Percentiles rank a stretch among this genome's conserved stretches.
Conservation (phyloP, 2,329 filamentous ascomycete genomes). For the Pseudogymnoascus sp. region DNA sequence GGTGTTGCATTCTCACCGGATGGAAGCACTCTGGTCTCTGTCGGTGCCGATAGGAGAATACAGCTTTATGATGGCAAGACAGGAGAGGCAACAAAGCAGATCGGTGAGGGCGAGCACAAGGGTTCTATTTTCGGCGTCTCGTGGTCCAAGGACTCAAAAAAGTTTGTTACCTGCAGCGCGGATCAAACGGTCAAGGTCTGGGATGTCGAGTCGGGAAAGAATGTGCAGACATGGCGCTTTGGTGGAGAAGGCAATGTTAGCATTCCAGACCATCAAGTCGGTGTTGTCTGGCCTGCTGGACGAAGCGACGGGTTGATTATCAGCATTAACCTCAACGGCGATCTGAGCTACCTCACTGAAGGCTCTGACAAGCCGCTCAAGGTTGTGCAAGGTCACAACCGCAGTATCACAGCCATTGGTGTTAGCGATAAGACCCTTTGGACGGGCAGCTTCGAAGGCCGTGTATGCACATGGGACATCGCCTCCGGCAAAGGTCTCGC, state of each 20-base stretch:
- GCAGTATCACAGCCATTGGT: conserved; percentile 74
- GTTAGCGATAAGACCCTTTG: conserved; percentile 60
- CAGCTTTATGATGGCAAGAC: conserved; percentile 97
- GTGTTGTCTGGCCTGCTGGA: conserved; percentile 80
- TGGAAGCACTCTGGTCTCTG: conserved; percentile 72
- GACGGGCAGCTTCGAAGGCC: conserved; percentile 89
- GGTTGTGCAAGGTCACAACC: conserved; percentile 81
- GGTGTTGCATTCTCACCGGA: conserved; percentile 86
- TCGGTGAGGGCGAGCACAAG: conserved; percentile 79
- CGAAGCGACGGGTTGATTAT: conserved; percentile 82
- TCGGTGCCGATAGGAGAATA: conserved; percentile 86
- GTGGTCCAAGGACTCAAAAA: conserved; percentile 81
- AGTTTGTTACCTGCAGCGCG: conserved; percentile 83
- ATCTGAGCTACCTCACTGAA: conserved; percentile 80
- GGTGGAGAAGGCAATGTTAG: conserved; percentile 66
- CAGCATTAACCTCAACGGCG: conserved; percentile 78
- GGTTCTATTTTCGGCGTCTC: conserved; percentile 90
- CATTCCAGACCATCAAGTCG: conserved; percentile 82
- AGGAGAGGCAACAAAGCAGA: conserved; percentile 68
- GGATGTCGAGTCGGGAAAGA: conserved; percentile 75
- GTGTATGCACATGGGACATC: conserved; percentile 78
- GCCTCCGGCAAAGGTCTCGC: conserved; percentile 59
- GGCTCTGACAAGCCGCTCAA: conserved; percentile 62
- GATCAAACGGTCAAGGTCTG: conserved; percentile 94
- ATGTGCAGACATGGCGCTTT: conserved; percentile 75